Conservation (phyloP, 345 rosid genomes). For the Arabis hirsuta region DNA sequence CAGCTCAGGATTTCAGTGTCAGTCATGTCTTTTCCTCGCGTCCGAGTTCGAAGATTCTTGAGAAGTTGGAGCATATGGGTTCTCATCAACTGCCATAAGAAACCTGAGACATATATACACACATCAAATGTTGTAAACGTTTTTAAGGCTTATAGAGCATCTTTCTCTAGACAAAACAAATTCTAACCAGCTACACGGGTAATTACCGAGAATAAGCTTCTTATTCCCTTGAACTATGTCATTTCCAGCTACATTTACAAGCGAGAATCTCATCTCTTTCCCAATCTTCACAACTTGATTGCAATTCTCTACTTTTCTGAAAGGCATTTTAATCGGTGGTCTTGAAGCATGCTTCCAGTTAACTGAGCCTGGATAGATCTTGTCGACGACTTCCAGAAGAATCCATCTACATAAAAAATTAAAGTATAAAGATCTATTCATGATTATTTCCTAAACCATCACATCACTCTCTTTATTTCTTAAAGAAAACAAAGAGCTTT, state of each 20-base stretch:
- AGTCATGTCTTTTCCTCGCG: conserved; percentile 80
- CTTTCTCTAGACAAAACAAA: neutral
- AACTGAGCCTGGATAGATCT: conserved; percentile 82
- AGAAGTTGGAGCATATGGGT: conserved; percentile 89
- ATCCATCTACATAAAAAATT: conserved; percentile 66
- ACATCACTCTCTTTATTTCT: neutral
- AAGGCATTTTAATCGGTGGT: conserved; percentile 98
- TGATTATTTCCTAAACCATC: neutral
- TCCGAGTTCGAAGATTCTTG: conserved; percentile 74
- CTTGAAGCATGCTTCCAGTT: conserved; percentile 93
- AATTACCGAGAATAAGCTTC: conserved; percentile 93
- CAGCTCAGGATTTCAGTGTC: conserved; percentile 80
- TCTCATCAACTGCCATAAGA: conserved; percentile 98
- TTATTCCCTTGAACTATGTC: conserved; percentile 96
- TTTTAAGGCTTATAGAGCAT: conserved; percentile 8
- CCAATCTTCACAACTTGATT: conserved; percentile 94
- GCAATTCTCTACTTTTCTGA: conserved; percentile 93
- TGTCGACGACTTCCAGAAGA: conserved; percentile 92
- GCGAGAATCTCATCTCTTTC: conserved; percentile 74
- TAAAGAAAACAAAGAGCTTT: conserved; percentile 7
- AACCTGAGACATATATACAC: conserved; percentile 59
- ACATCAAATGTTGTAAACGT: conserved; percentile 18
- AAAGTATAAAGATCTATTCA: conserved; percentile 1
- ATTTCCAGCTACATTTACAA: conserved; percentile 90
- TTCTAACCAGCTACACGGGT: neutral